phyloP scores from a whole-genome alignment of 495 filamentous ascomycete genomes.

The Daldinia vernicosa region DNA sequence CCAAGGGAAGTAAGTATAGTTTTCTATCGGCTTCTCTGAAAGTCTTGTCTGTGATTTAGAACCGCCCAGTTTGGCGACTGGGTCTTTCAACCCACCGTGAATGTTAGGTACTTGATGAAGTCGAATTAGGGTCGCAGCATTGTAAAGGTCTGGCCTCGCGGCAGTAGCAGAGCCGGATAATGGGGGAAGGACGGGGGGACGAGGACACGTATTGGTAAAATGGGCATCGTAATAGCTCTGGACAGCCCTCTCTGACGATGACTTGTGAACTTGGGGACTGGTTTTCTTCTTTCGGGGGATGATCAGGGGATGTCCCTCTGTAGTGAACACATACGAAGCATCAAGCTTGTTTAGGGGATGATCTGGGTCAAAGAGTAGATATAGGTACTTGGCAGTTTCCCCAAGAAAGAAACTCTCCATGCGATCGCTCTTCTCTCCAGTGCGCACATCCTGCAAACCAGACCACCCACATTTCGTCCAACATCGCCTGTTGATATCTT shows the following conservation, averaged over 20 bases:
- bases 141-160: slow-evolving; percentile 86
- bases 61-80: slow-evolving; percentile 12
- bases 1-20: slow-evolving; percentile 92
- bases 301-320: slow-evolving; percentile 92
- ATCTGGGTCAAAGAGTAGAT: slow-evolving; percentile 82
- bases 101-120: slow-evolving; percentile 76
- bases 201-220: slow-evolving; percentile 67
- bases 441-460: slow-evolving; percentile 90
- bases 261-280: slow-evolving; percentile 22
- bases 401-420: slow-evolving; percentile 99
- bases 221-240: slow-evolving; percentile 48
- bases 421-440: slow-evolving; percentile 87
- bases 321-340: slow-evolving; percentile 90
- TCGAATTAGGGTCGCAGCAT: slow-evolving; percentile 85
- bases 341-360: slow-evolving; percentile 91
- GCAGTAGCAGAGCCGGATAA: slow-evolving; percentile 82
- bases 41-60: slow-evolving; percentile 12
- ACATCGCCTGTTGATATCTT: slow-evolving; percentile 88
- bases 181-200: slow-evolving; percentile 63
- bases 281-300: slow-evolving; percentile 67
- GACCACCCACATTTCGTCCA: slow-evolving; percentile 97
- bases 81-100: slow-evolving; percentile 57
- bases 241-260: slow-evolving; percentile 16
- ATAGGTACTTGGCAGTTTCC: slow-evolving; percentile 95
- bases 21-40: slow-evolving; percentile 63